Base-by-base conservation (phyloP, 306 rosid genomes). In the Prunus fruticosa region DNA sequence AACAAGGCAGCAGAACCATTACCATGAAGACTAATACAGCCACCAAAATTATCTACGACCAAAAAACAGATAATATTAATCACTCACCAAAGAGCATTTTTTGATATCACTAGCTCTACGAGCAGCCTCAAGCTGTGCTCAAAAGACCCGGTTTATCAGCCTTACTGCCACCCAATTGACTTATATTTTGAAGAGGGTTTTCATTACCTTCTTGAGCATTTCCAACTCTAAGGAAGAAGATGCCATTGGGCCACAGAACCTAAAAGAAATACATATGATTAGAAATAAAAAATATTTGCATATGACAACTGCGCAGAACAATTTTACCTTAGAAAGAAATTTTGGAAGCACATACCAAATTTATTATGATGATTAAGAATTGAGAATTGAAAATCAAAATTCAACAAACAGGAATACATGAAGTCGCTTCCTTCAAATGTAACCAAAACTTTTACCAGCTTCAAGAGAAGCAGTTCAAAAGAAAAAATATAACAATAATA, bases 111-210 rank as follows among this genome's bases (percentile, higher is more conserved):
- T 92, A 60, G 97, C 98, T 82, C 98, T 86, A 49, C 99, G 99
- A 83, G 96, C 90, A 74, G 98, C 99, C 88, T 96, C 99, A 45
- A 96, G 98, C 76, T 96, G 88, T 87, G 80, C 89, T 96, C 97
- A 53, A 96, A 96, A 45, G 93, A 89, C 47, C 88, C 12, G 83
- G 83, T 78, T 81, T 81, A 5, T 57, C 78, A 82, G 60, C 70
- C 75, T 89, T 91, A 78, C 79, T 51, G 63, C 84, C 90, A 69
- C 81, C 82, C 70, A 84, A n/a, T 73, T 82, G 87, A 16, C 80
- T 84, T 16, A 4, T 64, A 64, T 75, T 71, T 81, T 81, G 85
- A 85, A 63, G 57, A 77, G 85, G 63, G 32, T 79, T 83, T 75
- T 69, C 67, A 77, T 72, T 82, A 11, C 54, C 43, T 13, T 47